phyloP scores from a whole-genome alignment of 2,329 filamentous ascomycete species.

The Xylaria sp. region DNA sequence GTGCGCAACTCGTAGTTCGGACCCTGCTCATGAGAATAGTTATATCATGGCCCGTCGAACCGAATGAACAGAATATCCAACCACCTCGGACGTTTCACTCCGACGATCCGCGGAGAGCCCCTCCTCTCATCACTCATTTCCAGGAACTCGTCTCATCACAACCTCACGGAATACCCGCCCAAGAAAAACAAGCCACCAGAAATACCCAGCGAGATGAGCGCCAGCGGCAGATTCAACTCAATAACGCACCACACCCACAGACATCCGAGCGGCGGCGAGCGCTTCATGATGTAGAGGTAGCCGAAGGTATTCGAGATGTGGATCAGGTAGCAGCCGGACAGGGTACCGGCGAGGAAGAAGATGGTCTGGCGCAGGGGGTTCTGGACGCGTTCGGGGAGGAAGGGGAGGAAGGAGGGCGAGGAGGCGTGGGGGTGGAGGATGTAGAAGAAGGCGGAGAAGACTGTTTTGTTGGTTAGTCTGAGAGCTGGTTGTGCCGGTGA shows the following conservation, averaged over 20 bases:
- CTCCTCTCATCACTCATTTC: too few species aligned
- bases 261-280: slow-evolving; percentile 79
- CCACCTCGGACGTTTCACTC: too few species aligned
- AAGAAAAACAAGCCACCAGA: slow-evolving; percentile 43
- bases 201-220: slow-evolving; percentile 48
- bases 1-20: too few species aligned
- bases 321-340: slow-evolving; percentile 72
- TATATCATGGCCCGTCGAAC: too few species aligned
- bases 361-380: slow-evolving; percentile 48
- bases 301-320: slow-evolving; percentile 71
- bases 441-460: slow-evolving; percentile 52
- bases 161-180: slow-evolving; percentile 46
- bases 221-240: slow-evolving; percentile 69
- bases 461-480: slow-evolving; percentile 32
- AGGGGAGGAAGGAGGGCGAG: slow-evolving; percentile 45
- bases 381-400: slow-evolving; percentile 44
- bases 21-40: too few species aligned
- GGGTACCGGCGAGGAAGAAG: slow-evolving; percentile 58
- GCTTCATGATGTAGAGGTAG: slow-evolving; percentile 88
- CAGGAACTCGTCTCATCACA: slow-evolving; percentile 1
- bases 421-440: slow-evolving; percentile 50
- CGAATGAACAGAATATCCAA: too few species aligned
- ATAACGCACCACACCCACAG: slow-evolving; percentile 92
- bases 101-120: too few species aligned
- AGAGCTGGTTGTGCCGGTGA: too few species aligned